A percentile compares a stretch with the other conserved stretches of the same genome.
phyloP scores from a whole-genome alignment of 805 yeast genomes.

The Pichia nakasei region DNA sequence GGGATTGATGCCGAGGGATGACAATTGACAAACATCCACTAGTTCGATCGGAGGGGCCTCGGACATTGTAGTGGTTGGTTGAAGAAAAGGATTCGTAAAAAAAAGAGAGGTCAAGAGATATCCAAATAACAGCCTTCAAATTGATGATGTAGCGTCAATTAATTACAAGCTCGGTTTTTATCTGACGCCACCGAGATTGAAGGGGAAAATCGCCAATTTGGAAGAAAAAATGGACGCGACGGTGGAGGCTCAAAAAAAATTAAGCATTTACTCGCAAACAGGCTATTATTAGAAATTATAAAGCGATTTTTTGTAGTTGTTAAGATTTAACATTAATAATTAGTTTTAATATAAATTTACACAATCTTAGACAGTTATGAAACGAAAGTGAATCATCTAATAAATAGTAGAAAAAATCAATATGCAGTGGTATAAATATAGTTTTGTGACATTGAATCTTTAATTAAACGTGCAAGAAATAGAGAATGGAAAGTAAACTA shows the following conservation, averaged over 20 bases:
- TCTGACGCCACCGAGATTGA: not conserved
- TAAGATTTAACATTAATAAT: not conserved
- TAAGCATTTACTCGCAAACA: too few species aligned
- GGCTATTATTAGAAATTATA: too few species aligned
- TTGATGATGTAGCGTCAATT: not conserved
- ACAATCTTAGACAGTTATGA: not conserved
- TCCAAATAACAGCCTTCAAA: too few species aligned
- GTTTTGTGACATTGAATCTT: not conserved
- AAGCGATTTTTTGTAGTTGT: too few species aligned
- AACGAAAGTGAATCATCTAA: constrained; percentile 1
- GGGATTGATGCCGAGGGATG: constrained; percentile 77
- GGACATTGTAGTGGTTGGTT: constrained; percentile 16
- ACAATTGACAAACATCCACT: constrained; percentile 87
- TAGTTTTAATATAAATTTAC: not conserved
- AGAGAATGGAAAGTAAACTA: not conserved
- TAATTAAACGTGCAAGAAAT: not conserved
- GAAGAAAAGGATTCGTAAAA: not conserved
- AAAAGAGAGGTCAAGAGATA: not conserved
- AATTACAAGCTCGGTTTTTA: not conserved
- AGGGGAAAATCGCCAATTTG: too few species aligned
- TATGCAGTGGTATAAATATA: not conserved
- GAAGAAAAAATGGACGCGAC: too few species aligned
- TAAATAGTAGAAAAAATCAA: not conserved
- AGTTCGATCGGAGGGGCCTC: constrained; percentile 90
- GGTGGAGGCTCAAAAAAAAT: too few species aligned